Evolutionary conservation across 371 early-diverging fungal genomes (phyloP).

Genomic region (Mucor sp.): DNA sequence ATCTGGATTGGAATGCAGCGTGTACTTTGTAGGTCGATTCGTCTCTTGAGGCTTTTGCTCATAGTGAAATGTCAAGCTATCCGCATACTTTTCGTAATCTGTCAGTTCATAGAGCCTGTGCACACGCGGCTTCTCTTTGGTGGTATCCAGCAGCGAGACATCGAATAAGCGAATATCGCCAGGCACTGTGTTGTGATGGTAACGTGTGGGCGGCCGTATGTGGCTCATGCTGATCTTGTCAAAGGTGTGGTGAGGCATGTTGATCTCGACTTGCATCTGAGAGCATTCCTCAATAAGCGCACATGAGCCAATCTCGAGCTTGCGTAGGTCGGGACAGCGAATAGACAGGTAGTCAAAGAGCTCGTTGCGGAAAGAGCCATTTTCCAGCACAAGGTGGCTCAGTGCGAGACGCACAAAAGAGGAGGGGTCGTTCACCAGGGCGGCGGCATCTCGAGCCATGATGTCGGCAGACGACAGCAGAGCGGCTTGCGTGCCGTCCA

Average conservation of each 20-base stretch:
- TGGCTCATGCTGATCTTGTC: conserved; percentile 1
- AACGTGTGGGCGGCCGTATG: background rate
- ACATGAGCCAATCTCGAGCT: conserved; percentile 4
- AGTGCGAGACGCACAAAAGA: background rate
- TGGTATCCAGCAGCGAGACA: background rate
- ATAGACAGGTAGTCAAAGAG: conserved; percentile 9
- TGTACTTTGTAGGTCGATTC: conserved; percentile 8
- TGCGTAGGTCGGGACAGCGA: background rate
- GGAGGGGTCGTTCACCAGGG: background rate
- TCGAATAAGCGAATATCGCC: conserved; percentile 5
- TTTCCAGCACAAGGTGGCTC: background rate
- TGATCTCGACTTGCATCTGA: conserved; percentile 10
- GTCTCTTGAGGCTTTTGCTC: conserved; percentile 9
- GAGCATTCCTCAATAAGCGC: conserved; percentile 4
- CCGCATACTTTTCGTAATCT: conserved; percentile 2
- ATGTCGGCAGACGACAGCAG: background rate
- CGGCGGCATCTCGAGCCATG: no score
- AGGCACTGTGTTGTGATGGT: background rate
- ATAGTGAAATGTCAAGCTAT: conserved; percentile 9
- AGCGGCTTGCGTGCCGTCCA: conserved; percentile 9
- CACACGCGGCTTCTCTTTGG: background rate
- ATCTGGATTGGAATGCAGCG: background rate
- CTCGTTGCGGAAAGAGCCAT: conserved; percentile 18
- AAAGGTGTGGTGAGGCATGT: conserved; percentile 18
- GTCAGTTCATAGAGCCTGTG: conserved; percentile 9